Percentiles rank a stretch among this genome's conserved stretches.
phyloP scores from a whole-genome alignment of 2,329 filamentous ascomycete genomes.

The Verticillium zaregamsianum region DNA sequence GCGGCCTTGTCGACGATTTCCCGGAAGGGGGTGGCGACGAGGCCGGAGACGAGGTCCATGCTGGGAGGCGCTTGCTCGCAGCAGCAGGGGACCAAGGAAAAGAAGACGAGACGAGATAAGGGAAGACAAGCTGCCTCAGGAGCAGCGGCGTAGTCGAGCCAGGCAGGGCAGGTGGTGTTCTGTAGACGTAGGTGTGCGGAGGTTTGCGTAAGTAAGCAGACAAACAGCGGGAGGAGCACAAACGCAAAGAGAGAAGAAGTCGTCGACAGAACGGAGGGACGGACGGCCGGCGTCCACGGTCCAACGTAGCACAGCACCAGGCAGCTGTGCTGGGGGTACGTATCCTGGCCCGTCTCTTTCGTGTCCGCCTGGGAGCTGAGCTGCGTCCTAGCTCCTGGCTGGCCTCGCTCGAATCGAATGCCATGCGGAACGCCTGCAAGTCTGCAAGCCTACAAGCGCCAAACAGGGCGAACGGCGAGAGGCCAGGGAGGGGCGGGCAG shows the following conservation, averaged over 20 bases:
- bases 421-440: not conserved
- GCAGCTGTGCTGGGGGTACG: not conserved
- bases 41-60: conserved; percentile 36
- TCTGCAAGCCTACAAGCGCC: not conserved
- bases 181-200: not conserved
- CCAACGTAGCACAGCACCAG: not conserved
- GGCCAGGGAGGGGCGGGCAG: not conserved
- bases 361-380: not conserved
- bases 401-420: not conserved
- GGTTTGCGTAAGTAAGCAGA: not conserved
- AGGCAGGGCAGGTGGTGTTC: not conserved
- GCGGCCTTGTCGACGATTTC: conserved; percentile 50
- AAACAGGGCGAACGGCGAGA: not conserved
- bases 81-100: not conserved
- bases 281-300: not conserved
- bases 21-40: conserved; percentile 46
- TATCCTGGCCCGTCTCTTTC: not conserved
- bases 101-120: not conserved
- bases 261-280: not conserved
- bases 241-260: not conserved
- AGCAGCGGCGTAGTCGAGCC: not conserved
- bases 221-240: not conserved
- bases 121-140: not conserved
- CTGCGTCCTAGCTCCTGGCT: conserved; percentile 1
- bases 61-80: not conserved